Base-by-base conservation (phyloP, 805 yeast species). In the Candida boidinii region DNA sequence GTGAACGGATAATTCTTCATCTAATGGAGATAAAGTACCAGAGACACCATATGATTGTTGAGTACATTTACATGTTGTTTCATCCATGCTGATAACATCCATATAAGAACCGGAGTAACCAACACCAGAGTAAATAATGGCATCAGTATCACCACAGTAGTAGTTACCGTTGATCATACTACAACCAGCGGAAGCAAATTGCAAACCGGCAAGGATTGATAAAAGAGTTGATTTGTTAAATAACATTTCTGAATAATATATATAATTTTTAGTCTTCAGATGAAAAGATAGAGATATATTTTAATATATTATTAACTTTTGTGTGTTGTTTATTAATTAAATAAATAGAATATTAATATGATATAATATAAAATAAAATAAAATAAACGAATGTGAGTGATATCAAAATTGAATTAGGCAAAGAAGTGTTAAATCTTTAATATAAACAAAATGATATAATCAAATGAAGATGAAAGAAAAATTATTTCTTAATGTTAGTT, bases 1-100 rank as follows among this genome's bases (percentile, higher is more conserved):
- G 59, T 86, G 95, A 38, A 86, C 77, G 23, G 94, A 78, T 40
- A 86, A 63, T 59, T 86, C 95, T 66, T 85, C 92, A 58, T 84
- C 80, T 41, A 86, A 66, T 25, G 95, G 95, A 35, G 88, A 60
- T 57, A 84, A 59, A 37, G 73, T 49, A 35, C 95, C 95, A 12
- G 78, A 66, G 67, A 86, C 81, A 7, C 77, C 51, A 25, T 49
- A 44, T 16, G 76, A 36, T 31, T 63, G 47, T 42, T 75, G 78
- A n/a, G 80, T 50, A 67, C 96, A 88, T 23, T 64, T 36, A 55
- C 96, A 87, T 10, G 79, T 49, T 38, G 60, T 11, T 37, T 50
- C 56, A 37, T 57, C 61, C 94, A 92, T 88, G 50, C 56, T 45
- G 43, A 88, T 79, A 45, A 92, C 87, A 45, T 81, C 88, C 5